Conservation (phyloP, 768 basidiomycete species). For the Lactifluus rugatus region DNA sequence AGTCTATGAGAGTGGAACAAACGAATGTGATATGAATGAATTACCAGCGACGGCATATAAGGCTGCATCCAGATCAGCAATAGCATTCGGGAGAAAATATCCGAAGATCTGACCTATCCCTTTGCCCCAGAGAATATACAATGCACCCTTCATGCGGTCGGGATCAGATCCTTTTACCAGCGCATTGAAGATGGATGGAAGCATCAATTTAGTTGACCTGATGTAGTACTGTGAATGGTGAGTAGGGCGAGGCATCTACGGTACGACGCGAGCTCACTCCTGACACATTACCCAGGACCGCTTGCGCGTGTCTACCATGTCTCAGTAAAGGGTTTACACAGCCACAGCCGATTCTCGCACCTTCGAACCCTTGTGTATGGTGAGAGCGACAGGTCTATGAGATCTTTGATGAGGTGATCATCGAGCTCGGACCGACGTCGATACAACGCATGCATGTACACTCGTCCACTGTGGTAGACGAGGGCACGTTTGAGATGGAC, state of each 20-base stretch:
- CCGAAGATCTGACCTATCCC: slow-evolving; percentile 41
- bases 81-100: slow-evolving; percentile 11
- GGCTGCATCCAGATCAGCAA: slow-evolving; percentile 30
- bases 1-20: neutral
- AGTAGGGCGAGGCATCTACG: neutral
- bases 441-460: slow-evolving; percentile 70
- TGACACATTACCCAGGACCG: slow-evolving; percentile 51
- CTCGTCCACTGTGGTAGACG: slow-evolving; percentile 62
- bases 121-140: slow-evolving; percentile 72
- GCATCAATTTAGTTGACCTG: slow-evolving; percentile 56
- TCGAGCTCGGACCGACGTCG: slow-evolving; percentile 67
- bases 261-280: slow-evolving; percentile 37
- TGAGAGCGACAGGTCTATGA: slow-evolving; percentile 68
- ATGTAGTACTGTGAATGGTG: slow-evolving; percentile 32
- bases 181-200: slow-evolving; percentile 52
- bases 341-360: slow-evolving; percentile 28
- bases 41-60: slow-evolving; percentile 61
- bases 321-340: neutral
- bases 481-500: slow-evolving; percentile 72
- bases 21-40: slow-evolving; percentile 17
- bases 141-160: slow-evolving; percentile 90
- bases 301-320: slow-evolving; percentile 53
- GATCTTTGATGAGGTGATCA: slow-evolving; percentile 54
- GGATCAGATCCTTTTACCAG: slow-evolving; percentile 70
- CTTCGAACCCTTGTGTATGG: slow-evolving; percentile 70